phyloP scores from a whole-genome alignment of 495 filamentous ascomycete species.

The Achaetomiella virescens region DNA sequence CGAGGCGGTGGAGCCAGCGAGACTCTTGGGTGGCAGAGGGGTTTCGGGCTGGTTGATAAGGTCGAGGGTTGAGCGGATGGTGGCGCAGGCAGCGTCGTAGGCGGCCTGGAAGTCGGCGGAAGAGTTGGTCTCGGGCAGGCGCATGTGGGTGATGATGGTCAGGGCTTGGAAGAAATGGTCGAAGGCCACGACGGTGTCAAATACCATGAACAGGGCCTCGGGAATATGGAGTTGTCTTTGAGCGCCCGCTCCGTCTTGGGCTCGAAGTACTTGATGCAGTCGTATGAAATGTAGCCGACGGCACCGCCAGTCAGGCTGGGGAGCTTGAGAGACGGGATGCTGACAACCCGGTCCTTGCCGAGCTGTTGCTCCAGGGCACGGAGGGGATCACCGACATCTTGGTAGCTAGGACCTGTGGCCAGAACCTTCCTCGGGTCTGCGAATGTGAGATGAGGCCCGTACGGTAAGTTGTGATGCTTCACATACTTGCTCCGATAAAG shows the following conservation, averaged over 20 bases:
- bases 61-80: conserved; percentile 58
- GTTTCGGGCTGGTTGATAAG: conserved; percentile 65
- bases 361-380: conserved; percentile 75
- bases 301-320: conserved; percentile 86
- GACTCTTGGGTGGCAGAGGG: conserved; percentile 68
- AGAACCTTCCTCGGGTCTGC: conserved; percentile 68
- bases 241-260: conserved; percentile 80
- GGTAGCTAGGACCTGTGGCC: conserved; percentile 82
- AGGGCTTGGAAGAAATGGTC: conserved; percentile 90
- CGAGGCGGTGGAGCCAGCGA: conserved; percentile 63
- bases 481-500: conserved; percentile 75
- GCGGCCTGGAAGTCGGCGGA: conserved; percentile 39
- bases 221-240: conserved; percentile 83
- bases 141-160: conserved; percentile 86
- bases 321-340: conserved; percentile 70
- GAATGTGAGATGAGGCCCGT: background rate
- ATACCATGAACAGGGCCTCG: conserved; percentile 95
- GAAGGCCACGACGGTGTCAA: conserved; percentile 89
- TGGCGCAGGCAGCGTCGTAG: conserved; percentile 59
- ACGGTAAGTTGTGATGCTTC: background rate
- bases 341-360: conserved; percentile 64
- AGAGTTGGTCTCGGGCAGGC: conserved; percentile 47
- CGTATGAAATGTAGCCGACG: conserved; percentile 94
- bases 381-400: conserved; percentile 73
- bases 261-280: conserved; percentile 96